These are phyloP conservation scores for Aspergillus ellipticus DNA, from an alignment of 495 filamentous ascomycete genomes.

Conservation along the genomic window DNA sequence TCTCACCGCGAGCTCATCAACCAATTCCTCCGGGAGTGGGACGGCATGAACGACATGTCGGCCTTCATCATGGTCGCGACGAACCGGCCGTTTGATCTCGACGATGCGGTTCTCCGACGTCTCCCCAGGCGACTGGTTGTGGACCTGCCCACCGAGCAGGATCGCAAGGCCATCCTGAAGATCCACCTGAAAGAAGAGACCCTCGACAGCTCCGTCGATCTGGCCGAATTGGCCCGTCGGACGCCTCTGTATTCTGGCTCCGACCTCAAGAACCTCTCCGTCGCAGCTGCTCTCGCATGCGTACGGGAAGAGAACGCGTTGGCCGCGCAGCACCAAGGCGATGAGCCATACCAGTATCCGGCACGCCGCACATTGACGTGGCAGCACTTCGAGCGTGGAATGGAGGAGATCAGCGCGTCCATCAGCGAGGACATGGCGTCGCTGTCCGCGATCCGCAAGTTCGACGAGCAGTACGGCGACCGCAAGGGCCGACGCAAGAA, in stretches of 20 bases:
- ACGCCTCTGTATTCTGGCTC: slow-evolving; percentile 96
- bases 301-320: slow-evolving; percentile 78
- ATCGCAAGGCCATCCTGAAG: slow-evolving; percentile 72
- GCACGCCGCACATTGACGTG: slow-evolving; percentile 61
- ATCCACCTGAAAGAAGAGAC: slow-evolving; percentile 82
- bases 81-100: slow-evolving; percentile 90
- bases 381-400: slow-evolving; percentile 76
- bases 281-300: slow-evolving; percentile 84
- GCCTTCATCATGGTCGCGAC: slow-evolving; percentile 99
- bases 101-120: slow-evolving; percentile 83
- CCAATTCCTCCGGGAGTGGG: slow-evolving; percentile 97
- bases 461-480: slow-evolving; percentile 95
- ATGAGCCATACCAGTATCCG: slow-evolving; percentile 55
- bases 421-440: slow-evolving; percentile 93
- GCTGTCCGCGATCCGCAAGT: slow-evolving; percentile 82
- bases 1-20: slow-evolving; percentile 91
- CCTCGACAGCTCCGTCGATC: slow-evolving; percentile 63
- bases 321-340: slow-evolving; percentile 48
- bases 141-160: slow-evolving; percentile 75
- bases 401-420: slow-evolving; percentile 87
- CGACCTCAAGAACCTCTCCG: slow-evolving; percentile 90
- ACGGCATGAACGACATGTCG: slow-evolving; percentile 79
- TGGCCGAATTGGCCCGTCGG: slow-evolving; percentile 64
- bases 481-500: slow-evolving; percentile 69
- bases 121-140: slow-evolving; percentile 82